Base-by-base conservation (phyloP, 2,329 filamentous ascomycete species). In the Cytospora leucostoma region DNA sequence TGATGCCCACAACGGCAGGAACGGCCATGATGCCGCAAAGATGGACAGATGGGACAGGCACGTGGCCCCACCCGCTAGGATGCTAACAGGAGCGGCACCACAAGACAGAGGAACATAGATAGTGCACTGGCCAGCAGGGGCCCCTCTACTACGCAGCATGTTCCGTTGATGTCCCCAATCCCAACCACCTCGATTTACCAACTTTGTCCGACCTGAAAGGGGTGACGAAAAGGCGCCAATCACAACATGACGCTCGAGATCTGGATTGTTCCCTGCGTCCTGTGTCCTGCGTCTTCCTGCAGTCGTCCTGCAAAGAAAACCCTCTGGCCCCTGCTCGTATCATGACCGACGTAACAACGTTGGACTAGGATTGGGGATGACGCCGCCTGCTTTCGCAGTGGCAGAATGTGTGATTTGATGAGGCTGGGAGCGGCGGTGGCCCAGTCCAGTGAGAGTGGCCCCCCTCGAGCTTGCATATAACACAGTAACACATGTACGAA, bases 171-270 rank as follows among this genome's bases (percentile, higher is more conserved):
- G 47, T 47, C 51, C 47, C 47, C 49, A 21, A 21, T 54, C 58
- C 58, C 58, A 61, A 61, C 58, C 58, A 61, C 58, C 51, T 33
- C 19, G n/a, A 54, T 49, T 61, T 61, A n/a, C 5, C 40, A 47
- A 47, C 17, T 10, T 19, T 15, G 40, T 6, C 47, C 49, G 33
- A 35, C n/a, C 38, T 40, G 56, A 37, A 33, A 50, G 56, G 50
- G 47, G 38, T 59, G 44, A 54, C 47, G 44, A 15, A 40, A 49
- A n/a, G 51, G 56, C 58, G 52, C 59, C 59, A 61, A 61, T 61
- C 59, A 61, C 49, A 50, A 55, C 59, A 61, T 50, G 4, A 34
- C 38, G 34, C 37, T 32, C 54, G 19, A 19, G 17, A 34, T 34
- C 58, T 40, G 58, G 37, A 59, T 59, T 32, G 38, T 27, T 13